phyloP scores from a whole-genome alignment of 768 basidiomycete genomes.

The Pisolithus tinctorius region DNA sequence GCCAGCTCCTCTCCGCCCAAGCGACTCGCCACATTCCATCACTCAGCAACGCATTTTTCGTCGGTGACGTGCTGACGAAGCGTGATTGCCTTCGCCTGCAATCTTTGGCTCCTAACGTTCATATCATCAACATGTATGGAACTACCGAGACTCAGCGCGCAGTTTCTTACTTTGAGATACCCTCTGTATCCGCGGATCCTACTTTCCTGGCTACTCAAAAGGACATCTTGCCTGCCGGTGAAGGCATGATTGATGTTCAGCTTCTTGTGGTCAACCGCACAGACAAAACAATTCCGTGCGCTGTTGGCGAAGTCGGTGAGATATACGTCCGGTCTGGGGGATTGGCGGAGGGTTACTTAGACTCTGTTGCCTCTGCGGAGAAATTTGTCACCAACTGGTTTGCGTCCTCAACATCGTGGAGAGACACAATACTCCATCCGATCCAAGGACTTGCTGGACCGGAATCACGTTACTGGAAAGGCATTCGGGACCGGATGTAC shows the following conservation, averaged over 20 bases:
- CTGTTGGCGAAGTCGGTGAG: conserved; percentile 95
- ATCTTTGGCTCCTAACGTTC: conserved; percentile 83
- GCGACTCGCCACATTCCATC: conserved; percentile 78
- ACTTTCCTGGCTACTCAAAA: conserved; percentile 93
- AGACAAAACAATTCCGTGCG: conserved; percentile 80
- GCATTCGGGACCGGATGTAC: conserved; percentile 96
- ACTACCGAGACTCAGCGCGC: conserved; percentile 99
- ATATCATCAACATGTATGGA: conserved; percentile 99
- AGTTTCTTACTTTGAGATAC: conserved; percentile 94
- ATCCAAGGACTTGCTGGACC: conserved; percentile 49
- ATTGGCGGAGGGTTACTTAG: conserved; percentile 90
- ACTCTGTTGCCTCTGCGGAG: conserved; percentile 71
- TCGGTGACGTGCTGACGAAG: conserved; percentile 98
- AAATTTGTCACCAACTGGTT: conserved; percentile 99
- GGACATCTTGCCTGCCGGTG: conserved; percentile 95
- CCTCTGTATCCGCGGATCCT: conserved; percentile 72
- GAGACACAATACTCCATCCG: conserved; percentile 70
- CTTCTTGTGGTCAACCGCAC: conserved; percentile 91
- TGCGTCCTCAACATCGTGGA: conserved; percentile 39
- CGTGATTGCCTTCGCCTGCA: conserved; percentile 95
- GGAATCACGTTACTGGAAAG: conserved; percentile 85
- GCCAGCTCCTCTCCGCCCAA: conserved; percentile 91
- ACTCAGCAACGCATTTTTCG: conserved; percentile 90
- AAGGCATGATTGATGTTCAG: conserved; percentile 97
- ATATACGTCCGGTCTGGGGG: conserved; percentile 98